Evolutionary conservation across 2,329 filamentous ascomycete genomes (phyloP).

Genomic region (Plectosphaerella sp.): DNA sequence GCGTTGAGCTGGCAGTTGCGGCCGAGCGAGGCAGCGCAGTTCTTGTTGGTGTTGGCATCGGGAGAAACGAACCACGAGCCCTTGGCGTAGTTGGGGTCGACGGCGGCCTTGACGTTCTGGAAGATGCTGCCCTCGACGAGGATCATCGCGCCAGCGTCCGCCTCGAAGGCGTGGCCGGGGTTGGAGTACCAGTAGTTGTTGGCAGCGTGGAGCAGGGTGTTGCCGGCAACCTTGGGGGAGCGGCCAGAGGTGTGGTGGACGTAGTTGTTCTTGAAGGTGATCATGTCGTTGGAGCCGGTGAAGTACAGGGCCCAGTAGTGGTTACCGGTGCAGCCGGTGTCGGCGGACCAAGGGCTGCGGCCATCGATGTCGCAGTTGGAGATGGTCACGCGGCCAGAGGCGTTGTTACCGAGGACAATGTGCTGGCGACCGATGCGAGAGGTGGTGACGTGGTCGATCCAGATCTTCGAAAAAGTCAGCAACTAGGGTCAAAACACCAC

Average conservation of each 20-base stretch:
- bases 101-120: conserved; percentile 42
- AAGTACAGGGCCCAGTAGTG: conserved; percentile 60
- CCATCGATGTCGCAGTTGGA: conserved; percentile 59
- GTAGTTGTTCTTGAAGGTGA: conserved; percentile 59
- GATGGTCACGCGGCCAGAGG: conserved; percentile 52
- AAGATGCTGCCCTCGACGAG: conserved; percentile 53
- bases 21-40: conserved; percentile 41
- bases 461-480: conserved; percentile 12
- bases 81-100: conserved; percentile 25
- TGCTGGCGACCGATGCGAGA: conserved; percentile 56
- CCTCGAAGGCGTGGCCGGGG: conserved; percentile 54
- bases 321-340: conserved; percentile 50
- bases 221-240: conserved; percentile 52
- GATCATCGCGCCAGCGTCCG: conserved; percentile 35
- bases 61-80: conserved; percentile 28
- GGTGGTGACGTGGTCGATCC: conserved; percentile 52
- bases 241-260: conserved; percentile 55
- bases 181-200: conserved; percentile 59
- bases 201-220: conserved; percentile 52
- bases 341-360: conserved; percentile 39
- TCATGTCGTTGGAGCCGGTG: conserved; percentile 48
- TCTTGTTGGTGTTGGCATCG: conserved; percentile 26
- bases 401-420: conserved; percentile 51
- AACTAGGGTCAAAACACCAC: too few relatives aligned
- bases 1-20: conserved; percentile 47